A percentile compares a stretch with the other conserved stretches of the same genome.
Conservation (phyloP, 768 basidiomycete species). For the Lactarius deliciosus region DNA sequence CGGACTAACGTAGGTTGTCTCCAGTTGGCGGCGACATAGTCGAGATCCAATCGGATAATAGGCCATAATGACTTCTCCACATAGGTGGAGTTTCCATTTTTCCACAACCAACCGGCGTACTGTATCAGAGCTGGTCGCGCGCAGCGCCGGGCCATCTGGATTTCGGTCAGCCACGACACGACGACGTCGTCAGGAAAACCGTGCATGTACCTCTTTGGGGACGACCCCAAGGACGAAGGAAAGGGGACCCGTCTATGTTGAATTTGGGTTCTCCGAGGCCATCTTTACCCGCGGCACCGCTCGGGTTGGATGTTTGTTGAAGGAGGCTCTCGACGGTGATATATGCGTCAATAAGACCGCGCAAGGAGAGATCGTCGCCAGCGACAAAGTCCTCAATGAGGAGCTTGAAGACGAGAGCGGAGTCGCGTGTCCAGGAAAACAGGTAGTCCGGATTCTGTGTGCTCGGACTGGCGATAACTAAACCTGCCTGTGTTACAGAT, state of each 20-base stretch:
- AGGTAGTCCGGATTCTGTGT: slow-evolving; percentile 53
- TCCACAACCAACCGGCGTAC: slow-evolving; percentile 65
- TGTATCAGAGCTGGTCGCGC: slow-evolving; percentile 65
- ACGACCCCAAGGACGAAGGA: slow-evolving; percentile 44
- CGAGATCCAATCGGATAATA: slow-evolving; percentile 65
- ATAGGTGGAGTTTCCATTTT: slow-evolving; percentile 49
- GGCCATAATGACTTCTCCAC: slow-evolving; percentile 63
- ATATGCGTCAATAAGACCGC: slow-evolving; percentile 56
- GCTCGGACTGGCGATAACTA: slow-evolving; percentile 44
- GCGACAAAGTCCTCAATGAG: slow-evolving; percentile 52
- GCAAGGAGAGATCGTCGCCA: slow-evolving; percentile 52
- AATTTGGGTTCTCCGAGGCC: slow-evolving; percentile 81
- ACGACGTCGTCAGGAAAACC: background rate
- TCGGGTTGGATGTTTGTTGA: slow-evolving; percentile 69
- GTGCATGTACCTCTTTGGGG: slow-evolving; percentile 57
- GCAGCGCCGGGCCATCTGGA: slow-evolving; percentile 71
- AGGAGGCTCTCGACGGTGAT: slow-evolving; percentile 52
- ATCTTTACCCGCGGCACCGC: slow-evolving; percentile 60
- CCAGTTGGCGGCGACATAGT: slow-evolving; percentile 69
- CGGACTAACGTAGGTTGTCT: slow-evolving; percentile 54
- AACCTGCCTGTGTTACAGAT: slow-evolving; percentile 32
- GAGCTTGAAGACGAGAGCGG: slow-evolving; percentile 66
- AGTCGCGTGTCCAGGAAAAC: slow-evolving; percentile 74
- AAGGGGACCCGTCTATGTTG: slow-evolving; percentile 59
- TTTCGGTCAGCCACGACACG: background rate